A percentile compares a stretch with the other conserved stretches of the same genome.
Conservation (phyloP, 495 filamentous ascomycete genomes). For the Neohortaea acidophila region DNA sequence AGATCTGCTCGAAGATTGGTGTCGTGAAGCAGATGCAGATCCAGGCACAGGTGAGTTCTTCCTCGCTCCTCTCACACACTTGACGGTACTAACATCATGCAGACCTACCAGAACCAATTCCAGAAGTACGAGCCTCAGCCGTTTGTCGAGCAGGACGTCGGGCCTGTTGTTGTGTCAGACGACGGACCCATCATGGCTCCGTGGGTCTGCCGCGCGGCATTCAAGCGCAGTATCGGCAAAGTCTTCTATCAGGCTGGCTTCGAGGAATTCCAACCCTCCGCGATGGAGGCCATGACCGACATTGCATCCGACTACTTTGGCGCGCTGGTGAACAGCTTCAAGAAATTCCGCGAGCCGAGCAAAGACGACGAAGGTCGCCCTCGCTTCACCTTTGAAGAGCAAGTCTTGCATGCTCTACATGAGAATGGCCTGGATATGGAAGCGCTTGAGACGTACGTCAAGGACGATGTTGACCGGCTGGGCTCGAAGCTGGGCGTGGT, state of each 20-base stretch:
- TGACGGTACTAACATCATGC: not conserved
- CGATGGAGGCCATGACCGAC: conserved; percentile 79
- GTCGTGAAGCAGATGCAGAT: conserved; percentile 99
- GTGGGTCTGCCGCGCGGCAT: conserved; percentile 59
- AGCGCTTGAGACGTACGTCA: conserved; percentile 70
- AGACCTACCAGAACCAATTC: conserved; percentile 98
- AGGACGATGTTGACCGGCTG: conserved; percentile 85
- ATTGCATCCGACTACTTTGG: conserved; percentile 79
- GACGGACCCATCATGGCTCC: conserved; percentile 74
- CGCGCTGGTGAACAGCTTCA: conserved; percentile 64
- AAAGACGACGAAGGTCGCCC: conserved; percentile 39
- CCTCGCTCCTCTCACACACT: not conserved
- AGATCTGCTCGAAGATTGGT: conserved; percentile 86
- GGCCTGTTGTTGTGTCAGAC: conserved; percentile 72
- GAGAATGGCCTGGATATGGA: conserved; percentile 74
- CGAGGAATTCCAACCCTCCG: conserved; percentile 91
- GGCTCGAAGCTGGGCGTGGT: conserved; percentile 66
- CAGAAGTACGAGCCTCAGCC: conserved; percentile 91
- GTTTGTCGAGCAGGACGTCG: conserved; percentile 70
- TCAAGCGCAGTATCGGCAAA: conserved; percentile 84
- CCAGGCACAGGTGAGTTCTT: conserved; percentile 62
- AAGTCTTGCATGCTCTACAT: conserved; percentile 69
- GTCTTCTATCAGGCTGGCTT: conserved; percentile 95
- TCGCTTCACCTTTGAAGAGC: conserved; percentile 63
- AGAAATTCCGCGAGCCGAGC: conserved; percentile 67